Evolutionary conservation across 1,284 basidiomycete genomes (phyloP).

Genomic region (Apiotrichum mycotoxinovorans): DNA sequence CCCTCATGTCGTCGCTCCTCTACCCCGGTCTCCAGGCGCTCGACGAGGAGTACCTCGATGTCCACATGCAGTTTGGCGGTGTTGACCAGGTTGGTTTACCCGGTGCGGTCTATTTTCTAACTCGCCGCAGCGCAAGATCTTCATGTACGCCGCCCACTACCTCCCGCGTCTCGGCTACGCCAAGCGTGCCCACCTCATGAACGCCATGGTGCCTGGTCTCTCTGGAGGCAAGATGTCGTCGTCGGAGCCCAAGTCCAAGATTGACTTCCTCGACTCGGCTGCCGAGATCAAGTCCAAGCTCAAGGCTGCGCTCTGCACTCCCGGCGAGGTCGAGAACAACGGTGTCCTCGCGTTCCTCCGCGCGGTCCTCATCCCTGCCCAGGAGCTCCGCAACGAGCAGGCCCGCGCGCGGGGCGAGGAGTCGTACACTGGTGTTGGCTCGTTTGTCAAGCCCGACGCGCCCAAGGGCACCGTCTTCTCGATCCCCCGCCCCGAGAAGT

Average conservation of each 20-base stretch:
- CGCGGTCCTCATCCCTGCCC: conserved; percentile 86
- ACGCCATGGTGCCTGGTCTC: conserved; percentile 94
- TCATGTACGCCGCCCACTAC: conserved; percentile 94
- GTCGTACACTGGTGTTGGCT: conserved; percentile 44
- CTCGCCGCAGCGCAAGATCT: conserved; percentile 81
- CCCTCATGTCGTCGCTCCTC: conserved; percentile 82
- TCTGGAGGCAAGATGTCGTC: conserved; percentile 97
- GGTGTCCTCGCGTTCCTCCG: conserved; percentile 86
- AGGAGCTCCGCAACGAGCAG: conserved; percentile 65
- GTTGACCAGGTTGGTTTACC: conserved; percentile 74
- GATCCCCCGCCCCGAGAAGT: conserved; percentile 71
- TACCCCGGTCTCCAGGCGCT: conserved; percentile 96
- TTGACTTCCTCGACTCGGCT: conserved; percentile 91
- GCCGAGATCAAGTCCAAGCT: conserved; percentile 84
- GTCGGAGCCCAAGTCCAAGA: conserved; percentile 93
- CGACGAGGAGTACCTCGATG: conserved; percentile 93
- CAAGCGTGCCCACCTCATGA: conserved; percentile 98
- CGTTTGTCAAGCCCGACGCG: conserved; percentile 64
- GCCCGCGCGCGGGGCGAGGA: conserved; percentile 37
- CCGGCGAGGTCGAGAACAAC: conserved; percentile 86
- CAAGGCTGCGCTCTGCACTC: conserved; percentile 88
- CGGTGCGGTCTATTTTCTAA: background rate
- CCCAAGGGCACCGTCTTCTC: conserved; percentile 81
- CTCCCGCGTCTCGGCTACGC: conserved; percentile 88
- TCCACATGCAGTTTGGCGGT: conserved; percentile 98